Percentiles rank a stretch among this genome's conserved stretches.
Conservation (phyloP, 768 basidiomycete genomes). For the Xerocomellus dryophilus region DNA sequence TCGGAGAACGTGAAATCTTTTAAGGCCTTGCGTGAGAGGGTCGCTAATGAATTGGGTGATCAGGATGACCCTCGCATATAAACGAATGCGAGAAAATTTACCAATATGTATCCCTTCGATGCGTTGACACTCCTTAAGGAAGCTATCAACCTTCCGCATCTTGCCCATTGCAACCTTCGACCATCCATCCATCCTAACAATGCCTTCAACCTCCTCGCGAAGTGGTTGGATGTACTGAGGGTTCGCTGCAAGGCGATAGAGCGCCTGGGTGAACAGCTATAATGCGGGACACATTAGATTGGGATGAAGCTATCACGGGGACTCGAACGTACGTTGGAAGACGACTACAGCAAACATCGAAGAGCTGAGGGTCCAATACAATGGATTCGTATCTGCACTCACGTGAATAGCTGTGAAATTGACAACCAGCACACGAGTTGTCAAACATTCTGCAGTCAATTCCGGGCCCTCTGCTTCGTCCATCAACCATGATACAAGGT, state of each 20-base stretch:
- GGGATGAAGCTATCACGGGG: not conserved
- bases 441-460: constrained; percentile 21
- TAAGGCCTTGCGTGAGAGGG: constrained; percentile 32
- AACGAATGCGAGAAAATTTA: constrained; percentile 14
- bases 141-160: constrained; percentile 40
- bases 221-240: constrained; percentile 34
- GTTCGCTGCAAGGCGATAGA: constrained; percentile 36
- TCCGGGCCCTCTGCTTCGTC: constrained; percentile 24
- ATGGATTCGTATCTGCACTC: not conserved
- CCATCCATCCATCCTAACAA: constrained; percentile 2
- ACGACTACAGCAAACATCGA: constrained; percentile 12
- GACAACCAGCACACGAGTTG: constrained; percentile 5
- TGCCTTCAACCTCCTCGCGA: constrained; percentile 21
- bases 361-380: not conserved
- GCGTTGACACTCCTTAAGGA: constrained; percentile 22
- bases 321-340: constrained; percentile 12
- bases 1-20: constrained; percentile 37
- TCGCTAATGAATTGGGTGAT: constrained; percentile 13
- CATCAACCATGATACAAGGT: constrained; percentile 36
- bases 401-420: constrained; percentile 26
- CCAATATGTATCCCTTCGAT: constrained; percentile 14
- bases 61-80: constrained; percentile 13
- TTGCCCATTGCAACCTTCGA: constrained; percentile 16
- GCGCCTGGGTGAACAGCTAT: constrained; percentile 33
- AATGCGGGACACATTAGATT: not conserved